Conservation (phyloP, 2,329 filamentous ascomycete genomes). For the Lecanicillium sp. region DNA sequence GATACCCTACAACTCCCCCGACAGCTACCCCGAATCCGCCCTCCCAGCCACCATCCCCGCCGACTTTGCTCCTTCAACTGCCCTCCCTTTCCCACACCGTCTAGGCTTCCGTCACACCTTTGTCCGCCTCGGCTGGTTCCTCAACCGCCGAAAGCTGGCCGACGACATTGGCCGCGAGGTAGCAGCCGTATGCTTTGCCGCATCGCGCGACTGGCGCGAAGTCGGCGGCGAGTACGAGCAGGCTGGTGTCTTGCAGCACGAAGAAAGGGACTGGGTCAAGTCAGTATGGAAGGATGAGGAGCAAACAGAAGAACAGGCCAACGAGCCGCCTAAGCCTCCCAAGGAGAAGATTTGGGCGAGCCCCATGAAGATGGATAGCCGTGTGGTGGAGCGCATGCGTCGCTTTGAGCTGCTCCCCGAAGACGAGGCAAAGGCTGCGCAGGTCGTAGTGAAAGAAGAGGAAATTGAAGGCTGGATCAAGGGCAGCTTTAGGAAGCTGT, state of each 20-base stretch:
- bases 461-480: constrained; percentile 64
- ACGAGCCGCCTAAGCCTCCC: constrained; percentile 27
- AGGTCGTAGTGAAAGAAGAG: constrained; percentile 55
- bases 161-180: constrained; percentile 83
- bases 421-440: constrained; percentile 58
- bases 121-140: constrained; percentile 75
- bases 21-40: constrained; percentile 59
- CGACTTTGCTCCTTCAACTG: constrained; percentile 63
- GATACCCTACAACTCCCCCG: constrained; percentile 63
- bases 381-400: constrained; percentile 73
- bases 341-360: constrained; percentile 69
- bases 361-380: constrained; percentile 64
- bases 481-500: constrained; percentile 45
- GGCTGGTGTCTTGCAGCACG: constrained; percentile 52
- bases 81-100: constrained; percentile 77
- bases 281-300: constrained; percentile 53
- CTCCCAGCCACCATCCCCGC: constrained; percentile 59
- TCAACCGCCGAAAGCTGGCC: constrained; percentile 76
- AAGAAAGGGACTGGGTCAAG: constrained; percentile 81
- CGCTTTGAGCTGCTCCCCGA: constrained; percentile 62
- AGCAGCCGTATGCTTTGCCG: constrained; percentile 69
- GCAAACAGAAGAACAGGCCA: constrained; percentile 32
- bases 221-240: constrained; percentile 28
- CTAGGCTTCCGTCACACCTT: constrained; percentile 90
- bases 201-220: constrained; percentile 41